A percentile compares a stretch with the other conserved stretches of the same genome.
phyloP scores from a whole-genome alignment of 352 stramenopile genomes.

The Phytophthora hybrid region DNA sequence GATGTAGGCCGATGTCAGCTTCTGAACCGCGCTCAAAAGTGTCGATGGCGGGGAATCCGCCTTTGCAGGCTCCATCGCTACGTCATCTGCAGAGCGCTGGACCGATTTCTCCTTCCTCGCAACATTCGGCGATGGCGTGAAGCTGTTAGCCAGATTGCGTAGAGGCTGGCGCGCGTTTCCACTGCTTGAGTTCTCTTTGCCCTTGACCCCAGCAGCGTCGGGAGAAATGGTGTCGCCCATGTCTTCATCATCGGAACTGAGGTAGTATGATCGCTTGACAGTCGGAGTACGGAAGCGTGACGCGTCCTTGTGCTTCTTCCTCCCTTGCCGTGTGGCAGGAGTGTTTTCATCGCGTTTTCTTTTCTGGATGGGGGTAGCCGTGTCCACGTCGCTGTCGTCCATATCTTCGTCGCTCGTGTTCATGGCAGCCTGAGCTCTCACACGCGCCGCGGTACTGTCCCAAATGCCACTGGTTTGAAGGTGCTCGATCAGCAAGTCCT shows the following conservation, averaged over 20 bases:
- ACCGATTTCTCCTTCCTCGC: constrained; percentile 27
- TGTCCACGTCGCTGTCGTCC: constrained; percentile 21
- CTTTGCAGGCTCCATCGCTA: constrained; percentile 19
- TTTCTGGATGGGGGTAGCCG: constrained; percentile 31
- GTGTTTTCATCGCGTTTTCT: constrained; percentile 35
- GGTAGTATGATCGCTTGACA: constrained; percentile 27
- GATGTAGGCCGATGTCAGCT: constrained; percentile 60
- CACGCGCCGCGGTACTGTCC: constrained; percentile 46
- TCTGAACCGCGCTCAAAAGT: constrained; percentile 52
- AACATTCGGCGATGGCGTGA: constrained; percentile 70
- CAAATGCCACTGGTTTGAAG: constrained; percentile 64
- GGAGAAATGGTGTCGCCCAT: constrained; percentile 56
- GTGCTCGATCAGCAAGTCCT: constrained; percentile 53
- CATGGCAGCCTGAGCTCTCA: constrained; percentile 48
- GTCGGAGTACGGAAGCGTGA: constrained; percentile 39
- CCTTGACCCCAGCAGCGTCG: constrained; percentile 41
- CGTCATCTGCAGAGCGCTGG: constrained; percentile 3
- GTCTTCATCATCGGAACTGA: constrained; percentile 31
- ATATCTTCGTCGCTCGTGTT: constrained; percentile 44
- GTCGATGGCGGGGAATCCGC: constrained; percentile 17
- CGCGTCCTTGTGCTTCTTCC: constrained; percentile 42
- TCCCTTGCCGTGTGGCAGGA: constrained; percentile 18
- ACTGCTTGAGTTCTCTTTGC: constrained; percentile 31
- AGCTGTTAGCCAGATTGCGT: constrained; percentile 60
- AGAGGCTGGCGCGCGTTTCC: constrained; percentile 36